Base-by-base conservation (phyloP, 192 early-diverging fungal species). In the Entomortierella parvispora region DNA sequence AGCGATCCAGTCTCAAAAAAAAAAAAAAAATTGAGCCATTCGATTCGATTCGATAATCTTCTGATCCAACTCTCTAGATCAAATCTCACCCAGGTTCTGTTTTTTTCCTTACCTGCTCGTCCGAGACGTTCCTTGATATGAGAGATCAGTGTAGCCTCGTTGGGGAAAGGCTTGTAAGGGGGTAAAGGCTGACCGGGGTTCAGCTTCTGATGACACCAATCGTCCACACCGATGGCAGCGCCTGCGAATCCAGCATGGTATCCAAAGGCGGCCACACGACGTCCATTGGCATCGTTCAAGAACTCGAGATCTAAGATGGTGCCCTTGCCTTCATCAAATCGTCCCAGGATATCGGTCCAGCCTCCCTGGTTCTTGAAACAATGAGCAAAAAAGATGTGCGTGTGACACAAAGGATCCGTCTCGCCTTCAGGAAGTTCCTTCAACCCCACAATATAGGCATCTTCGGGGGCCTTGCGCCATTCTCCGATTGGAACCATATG, bases 321-420 rank as follows among this genome's bases (percentile, higher is more conserved):
- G 17, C 97, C 97, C 32, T 94, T 87, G 18, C 95, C 97, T 50
- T 82, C 75, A 74, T 90, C 84, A 71, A 99, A 99, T 58, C 96
- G 88, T 33, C 71, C 81, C 28, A 99, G 84, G 32, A 97, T 89
- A 42, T 97, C 90, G 71, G 88, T 89, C 97, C 97, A 99, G 20
- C 96, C 97, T 59, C 83, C 92, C 82, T 99, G 97, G 66, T 87
- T 82, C 89, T 99, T 99, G 88, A 89, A 99, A 86, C 97, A 99
- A 81, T 99, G 97, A 45, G 97, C 97, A 81, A 99, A 99, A 88
- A 96, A 96, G 71, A 99, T 96, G 84, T 99, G 97, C 48, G 88
- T 88, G 80, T 99, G 97, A 15, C 88, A 80, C 23, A 99, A 89
- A 50, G 97, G 93, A 26, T 93, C 89, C 43, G 87, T 82, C 83